Evolutionary conservation across 1,284 basidiomycete species (phyloP), one percentile per base, ranked within the genome.

Genomic region (Mycena sp.): DNA sequence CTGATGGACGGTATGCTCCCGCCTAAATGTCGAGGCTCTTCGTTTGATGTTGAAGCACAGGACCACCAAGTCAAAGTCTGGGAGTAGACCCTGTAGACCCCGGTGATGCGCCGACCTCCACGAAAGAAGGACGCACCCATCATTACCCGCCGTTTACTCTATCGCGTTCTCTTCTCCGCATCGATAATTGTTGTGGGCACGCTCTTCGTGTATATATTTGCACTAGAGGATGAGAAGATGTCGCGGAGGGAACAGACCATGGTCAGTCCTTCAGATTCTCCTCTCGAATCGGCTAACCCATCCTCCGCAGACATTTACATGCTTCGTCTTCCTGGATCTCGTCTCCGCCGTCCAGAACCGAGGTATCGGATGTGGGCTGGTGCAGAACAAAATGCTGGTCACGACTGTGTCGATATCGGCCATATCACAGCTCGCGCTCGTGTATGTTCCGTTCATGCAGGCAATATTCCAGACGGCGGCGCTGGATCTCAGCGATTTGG

Each of bases 41-140:
- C 12, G 32, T 50, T 45, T 32, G 37, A 54, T 44, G 53, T 29
- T 30, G 38, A 28, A 59, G 35, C 68, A 35, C 59, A 93, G 91
- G 92, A n/a, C 96, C 96, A 16, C 96, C 96, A 2, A 95, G 93
- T 74, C 96, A 98, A 78, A 95, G 93, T 51, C 84, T 99, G 45
- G 97, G 97, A 52, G 97, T 99, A 6, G 97, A 99, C 78, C 97
- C 97, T 10, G 94, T 97, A 23, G 93, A 98, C 74, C 88, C 88
- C 91, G 21, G 89, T 97, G 32, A 98, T 99, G 94, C 85, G 86
- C 26, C 86, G 89, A 63, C 95, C 95, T 0, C 97, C 97, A 16
- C 83, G 97, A 50, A 88, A 87, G 69, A 98, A 98, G 82, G 89
- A 94, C 70, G 93, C 93, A 32, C 90, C 93, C 6, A 94, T 99